A percentile compares a stretch with the other conserved stretches of the same genome.
Evolutionary conservation across 2,329 filamentous ascomycete genomes (phyloP).

Genomic region (Nemania sp.): DNA sequence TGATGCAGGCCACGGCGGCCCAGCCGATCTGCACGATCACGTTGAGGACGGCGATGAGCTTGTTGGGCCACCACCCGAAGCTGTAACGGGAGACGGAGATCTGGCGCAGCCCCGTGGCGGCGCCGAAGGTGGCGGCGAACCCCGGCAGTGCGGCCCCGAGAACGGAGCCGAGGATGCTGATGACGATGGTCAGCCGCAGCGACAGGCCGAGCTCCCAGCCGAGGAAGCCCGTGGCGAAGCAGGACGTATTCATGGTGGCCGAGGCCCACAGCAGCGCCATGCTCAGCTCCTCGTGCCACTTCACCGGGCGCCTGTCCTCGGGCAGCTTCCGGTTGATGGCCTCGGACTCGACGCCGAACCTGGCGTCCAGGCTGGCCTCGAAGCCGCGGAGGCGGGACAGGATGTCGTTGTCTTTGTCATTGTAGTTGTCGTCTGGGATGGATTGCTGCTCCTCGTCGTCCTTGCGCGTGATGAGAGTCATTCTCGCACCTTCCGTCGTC

Average conservation of each 20-base stretch:
- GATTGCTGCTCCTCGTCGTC: background rate
- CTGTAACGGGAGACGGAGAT: constrained; percentile 55
- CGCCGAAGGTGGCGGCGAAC: constrained; percentile 56
- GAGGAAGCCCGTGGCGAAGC: constrained; percentile 57
- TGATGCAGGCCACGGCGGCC: constrained; percentile 55
- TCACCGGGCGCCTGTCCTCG: constrained; percentile 47
- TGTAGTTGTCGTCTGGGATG: too few species aligned
- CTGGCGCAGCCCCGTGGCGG: constrained; percentile 55
- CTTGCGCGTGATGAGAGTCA: constrained; percentile 2
- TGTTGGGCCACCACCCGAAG: constrained; percentile 57
- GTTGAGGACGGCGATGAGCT: constrained; percentile 55
- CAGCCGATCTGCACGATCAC: constrained; percentile 55
- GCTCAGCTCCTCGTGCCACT: constrained; percentile 32
- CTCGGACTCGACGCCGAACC: constrained; percentile 54
- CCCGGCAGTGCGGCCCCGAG: constrained; percentile 50
- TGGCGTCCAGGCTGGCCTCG: constrained; percentile 45
- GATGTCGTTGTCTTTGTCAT: constrained; percentile 3
- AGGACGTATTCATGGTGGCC: constrained; percentile 55
- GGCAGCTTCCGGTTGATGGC: constrained; percentile 51
- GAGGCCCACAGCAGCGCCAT: constrained; percentile 60
- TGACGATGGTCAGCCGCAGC: constrained; percentile 49
- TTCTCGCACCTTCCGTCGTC: constrained; percentile 1
- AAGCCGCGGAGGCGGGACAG: constrained; percentile 22
- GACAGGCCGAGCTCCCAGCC: constrained; percentile 54
- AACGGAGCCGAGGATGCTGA: constrained; percentile 52